Conservation (phyloP, 2,329 filamentous ascomycete species). For the Massarina eburnea region DNA sequence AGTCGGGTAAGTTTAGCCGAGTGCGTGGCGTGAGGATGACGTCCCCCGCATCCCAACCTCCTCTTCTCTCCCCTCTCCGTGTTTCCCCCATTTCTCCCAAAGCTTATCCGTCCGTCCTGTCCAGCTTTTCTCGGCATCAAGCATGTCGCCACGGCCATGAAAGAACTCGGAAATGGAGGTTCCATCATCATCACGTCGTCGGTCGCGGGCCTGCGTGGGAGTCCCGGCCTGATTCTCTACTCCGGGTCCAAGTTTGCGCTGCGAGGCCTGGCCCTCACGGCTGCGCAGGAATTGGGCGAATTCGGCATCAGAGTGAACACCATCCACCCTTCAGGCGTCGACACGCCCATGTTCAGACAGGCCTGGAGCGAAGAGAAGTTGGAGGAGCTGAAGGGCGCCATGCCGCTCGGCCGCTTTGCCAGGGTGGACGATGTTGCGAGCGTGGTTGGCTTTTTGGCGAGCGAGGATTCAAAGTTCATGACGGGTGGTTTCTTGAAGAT, state of each 20-base stretch:
- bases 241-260: slow-evolving; percentile 43
- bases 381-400: slow-evolving; percentile 33
- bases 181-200: slow-evolving; percentile 46
- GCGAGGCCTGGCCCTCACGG: slow-evolving; percentile 43
- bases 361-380: slow-evolving; percentile 40
- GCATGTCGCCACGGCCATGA: slow-evolving; percentile 39
- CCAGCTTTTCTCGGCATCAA: slow-evolving; percentile 45
- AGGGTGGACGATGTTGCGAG: slow-evolving; percentile 43
- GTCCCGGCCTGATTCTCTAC: slow-evolving; percentile 40
- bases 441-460: slow-evolving; percentile 43
- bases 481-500: slow-evolving; percentile 41
- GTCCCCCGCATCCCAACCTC: too few species aligned
- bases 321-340: slow-evolving; percentile 44
- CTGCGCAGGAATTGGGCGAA: slow-evolving; percentile 42
- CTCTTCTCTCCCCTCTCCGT: too few species aligned
- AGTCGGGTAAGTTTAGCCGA: slow-evolving; percentile 32
- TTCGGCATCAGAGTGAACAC: slow-evolving; percentile 45
- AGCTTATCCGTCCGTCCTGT: slow-evolving; percentile 2
- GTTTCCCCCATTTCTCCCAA: not conserved
- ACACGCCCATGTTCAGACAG: slow-evolving; percentile 39
- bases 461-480: slow-evolving; percentile 44
- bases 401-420: slow-evolving; percentile 41
- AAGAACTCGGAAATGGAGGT: slow-evolving; percentile 32
- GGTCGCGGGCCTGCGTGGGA: slow-evolving; percentile 42
- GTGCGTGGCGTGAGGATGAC: not conserved